Evolutionary conservation across 2,329 filamentous ascomycete species (phyloP).

Genomic region (Trichoderma lentiforme): DNA sequence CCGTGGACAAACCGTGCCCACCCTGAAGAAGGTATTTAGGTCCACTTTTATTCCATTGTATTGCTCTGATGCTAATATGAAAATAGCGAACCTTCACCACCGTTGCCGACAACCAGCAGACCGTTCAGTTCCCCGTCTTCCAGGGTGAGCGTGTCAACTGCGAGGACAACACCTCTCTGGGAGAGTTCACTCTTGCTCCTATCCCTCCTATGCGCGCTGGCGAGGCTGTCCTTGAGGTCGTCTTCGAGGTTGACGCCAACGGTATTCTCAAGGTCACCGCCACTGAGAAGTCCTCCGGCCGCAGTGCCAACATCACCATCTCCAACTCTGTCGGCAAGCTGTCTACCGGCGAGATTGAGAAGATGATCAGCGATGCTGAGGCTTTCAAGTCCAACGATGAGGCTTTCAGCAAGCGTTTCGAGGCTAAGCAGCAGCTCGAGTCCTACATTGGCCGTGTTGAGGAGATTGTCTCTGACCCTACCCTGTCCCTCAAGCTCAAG

Average conservation of each 20-base stretch:
- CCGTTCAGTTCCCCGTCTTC: slow-evolving; percentile 78
- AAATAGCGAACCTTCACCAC: slow-evolving; percentile 71
- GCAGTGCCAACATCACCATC: slow-evolving; percentile 99
- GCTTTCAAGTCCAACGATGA: slow-evolving; percentile 99
- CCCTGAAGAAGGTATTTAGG: neutral
- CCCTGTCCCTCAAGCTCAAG: slow-evolving; percentile 95
- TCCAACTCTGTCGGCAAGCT: slow-evolving; percentile 99
- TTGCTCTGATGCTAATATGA: no score
- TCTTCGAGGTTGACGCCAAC: slow-evolving; percentile 99
- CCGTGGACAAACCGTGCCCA: slow-evolving; percentile 64
- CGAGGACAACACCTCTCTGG: slow-evolving; percentile 95
- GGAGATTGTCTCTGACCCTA: slow-evolving; percentile 97
- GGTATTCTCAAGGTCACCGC: slow-evolving; percentile 99
- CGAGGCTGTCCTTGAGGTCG: slow-evolving; percentile 93
- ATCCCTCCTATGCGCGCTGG: slow-evolving; percentile 86
- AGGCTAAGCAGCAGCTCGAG: slow-evolving; percentile 98
- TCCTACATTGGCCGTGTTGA: slow-evolving; percentile 98
- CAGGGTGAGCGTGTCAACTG: slow-evolving; percentile 98
- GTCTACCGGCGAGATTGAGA: slow-evolving; percentile 89
- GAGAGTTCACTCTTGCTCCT: slow-evolving; percentile 93
- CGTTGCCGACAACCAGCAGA: slow-evolving; percentile 68
- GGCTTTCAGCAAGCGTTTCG: slow-evolving; percentile 98
- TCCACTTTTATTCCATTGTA: no score
- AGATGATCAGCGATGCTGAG: slow-evolving; percentile 94
- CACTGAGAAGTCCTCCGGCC: slow-evolving; percentile 97